Percentiles rank a stretch among this genome's conserved stretches.
Conservation (phyloP, 139 green algal genomes). For the Asterochloris erici region DNA sequence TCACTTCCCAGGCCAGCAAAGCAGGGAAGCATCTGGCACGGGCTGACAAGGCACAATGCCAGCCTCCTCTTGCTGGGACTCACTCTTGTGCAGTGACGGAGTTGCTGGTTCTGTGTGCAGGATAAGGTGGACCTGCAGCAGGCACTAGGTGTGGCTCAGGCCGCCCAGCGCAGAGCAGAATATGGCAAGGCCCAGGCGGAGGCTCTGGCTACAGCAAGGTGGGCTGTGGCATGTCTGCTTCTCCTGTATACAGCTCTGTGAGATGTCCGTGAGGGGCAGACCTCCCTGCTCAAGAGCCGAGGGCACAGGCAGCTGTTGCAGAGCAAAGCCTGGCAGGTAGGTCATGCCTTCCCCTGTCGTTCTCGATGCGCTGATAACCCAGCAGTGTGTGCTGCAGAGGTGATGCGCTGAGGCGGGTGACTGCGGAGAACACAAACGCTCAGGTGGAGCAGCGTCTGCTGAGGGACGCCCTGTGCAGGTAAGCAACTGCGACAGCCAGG, state of each 20-base stretch:
- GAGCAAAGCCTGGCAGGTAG: neutral
- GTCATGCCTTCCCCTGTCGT: neutral
- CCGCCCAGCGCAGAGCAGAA: neutral
- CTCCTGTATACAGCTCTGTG: neutral
- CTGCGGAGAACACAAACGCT: neutral
- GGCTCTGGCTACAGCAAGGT: slow-evolving; percentile 4
- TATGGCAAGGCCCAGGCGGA: neutral
- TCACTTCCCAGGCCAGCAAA: neutral
- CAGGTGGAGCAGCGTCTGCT: slow-evolving; percentile 4
- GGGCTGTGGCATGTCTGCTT: too few species aligned
- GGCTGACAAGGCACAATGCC: neutral
- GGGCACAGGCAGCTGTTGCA: neutral
- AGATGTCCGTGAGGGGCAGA: neutral
- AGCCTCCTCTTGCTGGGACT: neutral
- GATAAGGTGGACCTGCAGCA: slow-evolving; percentile 8
- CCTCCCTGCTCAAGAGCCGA: neutral
- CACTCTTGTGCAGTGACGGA: too few species aligned
- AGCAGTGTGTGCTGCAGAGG: neutral
- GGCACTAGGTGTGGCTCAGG: neutral
- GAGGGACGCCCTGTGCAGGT: slow-evolving; percentile 12
- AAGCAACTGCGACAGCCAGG: neutral
- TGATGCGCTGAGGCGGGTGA: slow-evolving; percentile 1
- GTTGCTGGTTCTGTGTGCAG: neutral
- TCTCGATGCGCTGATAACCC: neutral
- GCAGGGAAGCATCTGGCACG: neutral